A percentile compares a stretch with the other conserved stretches of the same genome.
phyloP scores from a whole-genome alignment of 2,329 filamentous ascomycete species.

The Westerdykella aurantiaca region DNA sequence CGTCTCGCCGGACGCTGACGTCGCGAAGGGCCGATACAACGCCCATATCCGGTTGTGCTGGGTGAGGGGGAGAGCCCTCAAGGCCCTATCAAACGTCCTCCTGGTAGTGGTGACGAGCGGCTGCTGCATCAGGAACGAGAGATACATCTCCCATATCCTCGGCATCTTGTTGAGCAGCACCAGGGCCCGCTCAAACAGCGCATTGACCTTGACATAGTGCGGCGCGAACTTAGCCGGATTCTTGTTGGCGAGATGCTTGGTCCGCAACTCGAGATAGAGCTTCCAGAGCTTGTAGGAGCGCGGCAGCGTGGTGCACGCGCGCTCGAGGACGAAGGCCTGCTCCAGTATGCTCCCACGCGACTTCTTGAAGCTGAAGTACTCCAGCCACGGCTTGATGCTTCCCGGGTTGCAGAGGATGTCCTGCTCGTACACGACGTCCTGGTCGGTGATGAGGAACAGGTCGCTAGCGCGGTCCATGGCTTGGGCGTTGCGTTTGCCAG shows the following conservation, averaged over 20 bases:
- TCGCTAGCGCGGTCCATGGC: slow-evolving; percentile 32
- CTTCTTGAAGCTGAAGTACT: slow-evolving; percentile 86
- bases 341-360: slow-evolving; percentile 80
- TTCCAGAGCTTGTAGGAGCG: slow-evolving; percentile 99
- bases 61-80: slow-evolving; percentile 85
- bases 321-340: slow-evolving; percentile 82
- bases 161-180: slow-evolving; percentile 99
- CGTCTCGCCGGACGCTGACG: slow-evolving; percentile 81
- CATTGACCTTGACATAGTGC: slow-evolving; percentile 91
- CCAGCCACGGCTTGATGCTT: slow-evolving; percentile 88
- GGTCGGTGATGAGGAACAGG: slow-evolving; percentile 58
- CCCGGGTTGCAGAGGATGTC: slow-evolving; percentile 81
- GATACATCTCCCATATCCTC: slow-evolving; percentile 95
- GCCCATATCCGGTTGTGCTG: slow-evolving; percentile 96
- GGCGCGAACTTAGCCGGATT: slow-evolving; percentile 73
- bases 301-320: slow-evolving; percentile 82
- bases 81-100: slow-evolving; percentile 82
- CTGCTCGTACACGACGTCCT: slow-evolving; percentile 94
- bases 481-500: slow-evolving; percentile 24
- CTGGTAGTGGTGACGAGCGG: slow-evolving; percentile 85
- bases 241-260: slow-evolving; percentile 71
- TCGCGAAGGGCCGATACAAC: slow-evolving; percentile 83
- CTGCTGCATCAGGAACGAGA: slow-evolving; percentile 82
- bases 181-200: slow-evolving; percentile 85
- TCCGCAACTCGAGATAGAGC: slow-evolving; percentile 83